Conservation (phyloP, 228 moss, liverwort and hornwort genomes). For the Sphagnum magellanicum region DNA sequence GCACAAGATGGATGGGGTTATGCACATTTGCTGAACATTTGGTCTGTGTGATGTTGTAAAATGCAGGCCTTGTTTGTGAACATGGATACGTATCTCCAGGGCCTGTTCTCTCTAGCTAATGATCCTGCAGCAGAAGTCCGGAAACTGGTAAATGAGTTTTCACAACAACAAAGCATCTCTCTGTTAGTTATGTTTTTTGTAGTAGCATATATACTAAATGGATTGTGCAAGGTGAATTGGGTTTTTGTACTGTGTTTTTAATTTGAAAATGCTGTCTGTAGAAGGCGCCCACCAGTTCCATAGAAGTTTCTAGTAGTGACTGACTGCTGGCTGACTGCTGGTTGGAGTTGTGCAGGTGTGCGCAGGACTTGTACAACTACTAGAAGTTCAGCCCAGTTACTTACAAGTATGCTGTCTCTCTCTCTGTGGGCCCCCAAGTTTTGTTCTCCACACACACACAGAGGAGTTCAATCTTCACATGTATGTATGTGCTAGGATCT, state of each 20-base stretch:
- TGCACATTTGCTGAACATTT: not conserved
- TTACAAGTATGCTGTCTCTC: constrained; percentile 46
- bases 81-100: constrained; percentile 91
- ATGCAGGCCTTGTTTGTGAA: constrained; percentile 82
- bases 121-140: constrained; percentile 85
- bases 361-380: constrained; percentile 87
- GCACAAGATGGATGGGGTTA: not conserved
- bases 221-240: not conserved
- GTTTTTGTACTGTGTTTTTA: not conserved
- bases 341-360: constrained; percentile 51
- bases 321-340: not conserved
- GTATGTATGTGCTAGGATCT: no score
- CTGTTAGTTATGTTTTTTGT: not conserved
- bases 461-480: not conserved
- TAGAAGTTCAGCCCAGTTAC: constrained; percentile 88
- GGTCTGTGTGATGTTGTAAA: not conserved
- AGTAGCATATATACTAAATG: not conserved
- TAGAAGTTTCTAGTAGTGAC: not conserved
- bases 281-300: not conserved
- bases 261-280: not conserved
- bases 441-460: not conserved
- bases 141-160: constrained; percentile 55
- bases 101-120: constrained; percentile 81
- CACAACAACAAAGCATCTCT: not conserved
- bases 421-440: not conserved